Evolutionary conservation across 257 asterid genomes (phyloP).

Genomic region (Salvia splendens): DNA sequence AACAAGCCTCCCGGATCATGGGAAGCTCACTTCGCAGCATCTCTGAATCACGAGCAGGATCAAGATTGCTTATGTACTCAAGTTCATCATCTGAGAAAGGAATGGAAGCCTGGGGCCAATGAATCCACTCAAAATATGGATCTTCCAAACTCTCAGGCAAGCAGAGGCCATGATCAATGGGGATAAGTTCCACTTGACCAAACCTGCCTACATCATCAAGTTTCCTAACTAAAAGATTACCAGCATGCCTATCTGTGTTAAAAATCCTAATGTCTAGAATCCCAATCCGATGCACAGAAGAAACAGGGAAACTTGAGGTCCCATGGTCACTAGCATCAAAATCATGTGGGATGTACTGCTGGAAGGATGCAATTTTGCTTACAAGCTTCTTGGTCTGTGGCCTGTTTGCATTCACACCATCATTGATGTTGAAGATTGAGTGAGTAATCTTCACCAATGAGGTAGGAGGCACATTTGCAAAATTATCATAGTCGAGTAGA

Average conservation of each 20-base stretch:
- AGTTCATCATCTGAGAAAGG: slow-evolving; percentile 96
- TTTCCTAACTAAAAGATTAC: slow-evolving; percentile 92
- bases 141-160: slow-evolving; percentile 93
- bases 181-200: slow-evolving; percentile 84
- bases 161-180: slow-evolving; percentile 96
- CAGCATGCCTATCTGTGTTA: slow-evolving; percentile 95
- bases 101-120: slow-evolving; percentile 99
- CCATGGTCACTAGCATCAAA: slow-evolving; percentile 97
- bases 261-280: slow-evolving; percentile 90
- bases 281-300: slow-evolving; percentile 92
- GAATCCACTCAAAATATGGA: slow-evolving; percentile 97
- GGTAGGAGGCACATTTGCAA: slow-evolving; percentile 93
- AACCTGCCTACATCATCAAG: slow-evolving; percentile 78
- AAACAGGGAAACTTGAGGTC: slow-evolving; percentile 88
- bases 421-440: slow-evolving; percentile 80
- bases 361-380: slow-evolving; percentile 94
- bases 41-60: slow-evolving; percentile 69
- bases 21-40: slow-evolving; percentile 87
- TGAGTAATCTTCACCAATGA: slow-evolving; percentile 90
- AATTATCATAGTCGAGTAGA: slow-evolving; percentile 82
- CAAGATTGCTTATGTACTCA: slow-evolving; percentile 69
- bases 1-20: slow-evolving; percentile 90
- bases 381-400: slow-evolving; percentile 58
- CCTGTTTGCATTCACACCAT: slow-evolving; percentile 74
- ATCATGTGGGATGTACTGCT: slow-evolving; percentile 80